Conservation (phyloP, 2,329 filamentous ascomycete genomes). For the Cytospora piceae region DNA sequence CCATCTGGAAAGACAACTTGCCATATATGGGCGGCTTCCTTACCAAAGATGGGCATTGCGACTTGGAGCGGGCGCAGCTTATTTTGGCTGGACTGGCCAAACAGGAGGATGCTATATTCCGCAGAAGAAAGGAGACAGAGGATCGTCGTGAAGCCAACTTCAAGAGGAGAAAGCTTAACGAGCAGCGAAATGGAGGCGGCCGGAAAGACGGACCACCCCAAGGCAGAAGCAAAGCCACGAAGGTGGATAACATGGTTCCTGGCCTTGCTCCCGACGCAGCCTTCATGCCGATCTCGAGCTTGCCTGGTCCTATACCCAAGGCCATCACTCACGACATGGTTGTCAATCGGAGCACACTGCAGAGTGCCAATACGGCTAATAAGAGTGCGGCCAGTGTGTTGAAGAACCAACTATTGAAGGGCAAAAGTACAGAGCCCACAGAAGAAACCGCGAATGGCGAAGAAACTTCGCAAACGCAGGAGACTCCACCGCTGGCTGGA, state of each 20-base stretch:
- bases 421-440: conserved; percentile 29
- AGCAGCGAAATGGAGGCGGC: conserved; percentile 48
- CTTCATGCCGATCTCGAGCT: conserved; percentile 50
- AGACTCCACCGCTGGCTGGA: conserved; percentile 53
- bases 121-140: conserved; percentile 81
- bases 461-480: conserved; percentile 35
- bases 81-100: conserved; percentile 88
- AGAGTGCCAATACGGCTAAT: conserved; percentile 79
- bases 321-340: conserved; percentile 85
- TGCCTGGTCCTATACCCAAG: conserved; percentile 50
- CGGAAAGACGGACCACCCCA: conserved; percentile 42
- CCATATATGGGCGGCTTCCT: conserved; percentile 93
- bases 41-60: conserved; percentile 91
- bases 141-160: conserved; percentile 79
- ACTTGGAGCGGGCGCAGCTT: conserved; percentile 82
- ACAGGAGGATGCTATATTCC: conserved; percentile 93
- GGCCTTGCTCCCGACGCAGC: conserved; percentile 31
- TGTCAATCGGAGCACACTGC: conserved; percentile 69
- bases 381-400: conserved; percentile 91
- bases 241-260: conserved; percentile 30
- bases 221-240: conserved; percentile 30
- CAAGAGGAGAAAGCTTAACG: conserved; percentile 76
- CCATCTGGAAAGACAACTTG: conserved; percentile 95
- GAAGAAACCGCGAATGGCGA: conserved; percentile 25
- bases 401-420: conserved; percentile 69